Evolutionary conservation across 305 asterid genomes (phyloP), one percentile per base, ranked within the genome.

Genomic region (Fraxinus nigra): DNA sequence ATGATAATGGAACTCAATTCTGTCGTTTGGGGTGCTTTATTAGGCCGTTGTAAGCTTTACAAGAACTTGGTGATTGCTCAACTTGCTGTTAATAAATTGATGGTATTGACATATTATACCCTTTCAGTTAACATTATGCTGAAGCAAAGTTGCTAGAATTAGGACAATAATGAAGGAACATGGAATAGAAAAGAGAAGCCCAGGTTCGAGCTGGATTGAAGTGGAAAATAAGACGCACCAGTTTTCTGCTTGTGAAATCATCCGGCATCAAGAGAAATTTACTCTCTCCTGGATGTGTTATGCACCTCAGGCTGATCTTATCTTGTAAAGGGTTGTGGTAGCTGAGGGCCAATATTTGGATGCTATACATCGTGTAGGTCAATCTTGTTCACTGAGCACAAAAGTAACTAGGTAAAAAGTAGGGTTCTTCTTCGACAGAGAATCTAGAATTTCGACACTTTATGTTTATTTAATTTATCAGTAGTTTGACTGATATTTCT

Each of bases 171-270:
- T 92, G 94, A 93, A 88, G 87, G 91, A 84, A 38, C 78, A 69
- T 35, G 91, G 94, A n/a, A 89, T 89, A 16, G 91, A 90, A 90
- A 92, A 92, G 87, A 79, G 54, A 73, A 79, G 72, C 82, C 97
- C 92, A 0, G 95, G 95, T 32, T 88, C 84, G n/a, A 93, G 97
- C 72, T 92, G 97, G 97, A 89, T 93, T 54, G 94, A 93, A 85
- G 83, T 91, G 79, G 82, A 85, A 69, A 90, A 80, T 84, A 85
- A 82, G 80, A 88, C 83, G 81, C 90, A 90, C 82, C 92, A 85
- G 76, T 93, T 93, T 89, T 90, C 94, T 59, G 92, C 97, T 79
- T 86, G 91, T 83, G 93, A 87, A 84, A 75, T 84, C 93, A 89
- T 75, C 89, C 92, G 24, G 82, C 82, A 22, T 86, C 87, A 18